Base-by-base conservation (phyloP, 2,329 filamentous ascomycete genomes). In the Aspergillus niger region DNA sequence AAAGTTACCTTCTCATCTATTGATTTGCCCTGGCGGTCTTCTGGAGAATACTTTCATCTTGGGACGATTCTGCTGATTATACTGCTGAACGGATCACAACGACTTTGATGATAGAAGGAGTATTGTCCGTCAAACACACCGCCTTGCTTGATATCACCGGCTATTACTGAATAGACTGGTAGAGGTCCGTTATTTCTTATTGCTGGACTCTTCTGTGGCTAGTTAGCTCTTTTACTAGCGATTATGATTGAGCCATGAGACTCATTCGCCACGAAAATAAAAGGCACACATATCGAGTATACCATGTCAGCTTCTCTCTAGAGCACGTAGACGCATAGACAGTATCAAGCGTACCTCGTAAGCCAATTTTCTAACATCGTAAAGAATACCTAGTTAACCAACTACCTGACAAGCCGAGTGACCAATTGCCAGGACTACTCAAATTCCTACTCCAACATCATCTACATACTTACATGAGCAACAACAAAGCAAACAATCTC, bases 1-100 rank as follows among this genome's bases (percentile, higher is more conserved):
- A 57, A 57, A 57, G 30, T 55, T 55, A 24, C 24, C 15, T 38
- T 43, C 20, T 30, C 28, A 39, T 41, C 47, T 32, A 41, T 48
- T 41, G 20, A 30, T 44, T 22, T 44, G 22, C 13, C 41, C 41
- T 44, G 41, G 41, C 41, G 41, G 41, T 44, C 20, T 44, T 44
- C 41, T 44, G 41, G 17, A 44, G 41, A 44, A 13, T 24, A 44
- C 41, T 22, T 24, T 44, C 10, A 13, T 10, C 24, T 24, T 15
- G 1, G 41, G 20, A 44, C 13, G 20, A 22, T 44, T 44, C 41
- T 44, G 10, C 41, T 22, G 20, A 15, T 22, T 3, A 8, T 24
- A 11, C 41, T 22, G 22, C 41, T 44, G 8, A 11, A 36, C 32
- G 17, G 41, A 22, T 44, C 20, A 22, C 41, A 44, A 26, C 5